Evolutionary conservation across 1,139 yeast species (phyloP), one percentile per base, ranked within the genome.

Genomic region (Saccharomycopsis hybrid): DNA sequence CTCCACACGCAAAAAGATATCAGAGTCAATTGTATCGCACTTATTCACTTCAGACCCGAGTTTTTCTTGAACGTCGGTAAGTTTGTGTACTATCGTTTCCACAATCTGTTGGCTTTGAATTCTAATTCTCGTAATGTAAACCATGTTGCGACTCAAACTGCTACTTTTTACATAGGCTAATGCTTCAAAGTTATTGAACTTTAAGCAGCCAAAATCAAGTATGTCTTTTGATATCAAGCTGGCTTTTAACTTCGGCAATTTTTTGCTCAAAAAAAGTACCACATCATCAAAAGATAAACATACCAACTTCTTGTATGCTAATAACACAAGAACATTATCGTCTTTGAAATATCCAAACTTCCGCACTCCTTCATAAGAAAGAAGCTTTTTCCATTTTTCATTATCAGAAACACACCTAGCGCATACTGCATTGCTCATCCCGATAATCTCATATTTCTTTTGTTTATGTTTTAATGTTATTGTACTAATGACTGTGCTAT

Each of bases 331-430:
- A 8, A 24, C 18, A 5, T 43, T 13, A 27, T 29, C 11, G 9
- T 18, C 43, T 33, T 31, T 33, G n/a, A 43, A 13, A 27, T 42
- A 42, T 11, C 44, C 37, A 18, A 44, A n/a, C 29, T 13, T 28
- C 28, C 42, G 32, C 27, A 44, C 47, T 9, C 35, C 35, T 8
- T 44, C 47, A 24, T 36, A 44, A 11, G 27, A n/a, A 25, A 36
- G 31, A 7, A 44, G 11, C 24, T 36, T 35, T 18, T 30, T 9
- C 47, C 47, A 43, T 8, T 8, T 9, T 8, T 33, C 24, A 11
- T 25, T n/a, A 8, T 36, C 8, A 25, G 32, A 9, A 25, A 29
- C 18, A 7, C 5, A 13, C 18, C 39, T 7, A 24, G 13, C 18
- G 18, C 9, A n/a, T 9, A 36, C 39, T 5, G 24, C 18, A 24